phyloP scores from a whole-genome alignment of 164 flowering plant genomes.

The Annona squamosa region DNA sequence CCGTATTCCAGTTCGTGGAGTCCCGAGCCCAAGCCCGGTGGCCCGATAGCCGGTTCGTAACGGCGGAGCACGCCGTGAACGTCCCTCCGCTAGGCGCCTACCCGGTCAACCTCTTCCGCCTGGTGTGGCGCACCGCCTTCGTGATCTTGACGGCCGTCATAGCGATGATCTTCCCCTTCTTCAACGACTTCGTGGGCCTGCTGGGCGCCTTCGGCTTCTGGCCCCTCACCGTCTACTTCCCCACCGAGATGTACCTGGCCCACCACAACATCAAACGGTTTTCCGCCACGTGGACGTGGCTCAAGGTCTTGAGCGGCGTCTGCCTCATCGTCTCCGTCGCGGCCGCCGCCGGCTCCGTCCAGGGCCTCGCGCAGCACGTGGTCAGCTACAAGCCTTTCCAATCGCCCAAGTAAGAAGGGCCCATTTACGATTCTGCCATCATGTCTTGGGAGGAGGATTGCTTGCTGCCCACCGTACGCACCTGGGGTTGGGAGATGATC shows the following conservation, averaged over 20 bases:
- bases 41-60: constrained; percentile 60
- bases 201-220: constrained; percentile 72
- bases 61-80: constrained; percentile 27
- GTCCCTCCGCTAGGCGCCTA: constrained; percentile 36
- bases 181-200: constrained; percentile 69
- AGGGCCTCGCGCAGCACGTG: constrained; percentile 47
- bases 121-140: constrained; percentile 64
- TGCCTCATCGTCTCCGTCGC: constrained; percentile 61
- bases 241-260: constrained; percentile 79
- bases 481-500: background rate
- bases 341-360: constrained; percentile 68
- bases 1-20: constrained; percentile 59
- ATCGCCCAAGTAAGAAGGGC: constrained; percentile 8
- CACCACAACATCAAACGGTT: constrained; percentile 34
- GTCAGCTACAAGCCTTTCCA: constrained; percentile 61
- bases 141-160: constrained; percentile 55
- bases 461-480: background rate
- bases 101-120: constrained; percentile 47
- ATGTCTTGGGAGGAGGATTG: background rate
- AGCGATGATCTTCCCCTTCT: constrained; percentile 87
- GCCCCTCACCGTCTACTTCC: constrained; percentile 87
- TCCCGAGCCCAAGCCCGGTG: constrained; percentile 24
- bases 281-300: constrained; percentile 57
- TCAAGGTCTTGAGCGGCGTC: constrained; percentile 56
- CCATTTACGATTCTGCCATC: background rate